Conservation (phyloP, 768 basidiomycete genomes). For the Termitomyces sp. region DNA sequence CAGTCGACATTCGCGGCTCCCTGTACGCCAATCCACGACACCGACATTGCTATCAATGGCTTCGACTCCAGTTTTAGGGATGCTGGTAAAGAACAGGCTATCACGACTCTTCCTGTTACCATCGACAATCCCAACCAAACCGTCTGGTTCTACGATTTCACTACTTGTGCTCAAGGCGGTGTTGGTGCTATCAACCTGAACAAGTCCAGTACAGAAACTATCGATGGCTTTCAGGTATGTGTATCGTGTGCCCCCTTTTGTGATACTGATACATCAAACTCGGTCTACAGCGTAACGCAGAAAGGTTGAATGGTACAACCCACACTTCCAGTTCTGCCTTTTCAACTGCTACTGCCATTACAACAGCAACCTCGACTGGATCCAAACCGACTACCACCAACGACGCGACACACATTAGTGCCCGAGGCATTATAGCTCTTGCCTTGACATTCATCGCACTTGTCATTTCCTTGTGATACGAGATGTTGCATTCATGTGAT, state of each 20-base stretch:
- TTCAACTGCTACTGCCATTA: neutral
- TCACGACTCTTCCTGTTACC: conserved; percentile 43
- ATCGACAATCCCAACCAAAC: conserved; percentile 42
- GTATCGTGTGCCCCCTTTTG: neutral
- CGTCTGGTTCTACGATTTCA: conserved; percentile 60
- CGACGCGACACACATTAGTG: conserved; percentile 2
- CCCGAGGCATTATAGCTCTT: neutral
- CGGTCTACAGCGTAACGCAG: conserved; percentile 46
- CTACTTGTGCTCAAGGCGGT: conserved; percentile 52
- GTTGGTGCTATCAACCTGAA: conserved; percentile 63
- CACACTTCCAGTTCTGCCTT: conserved; percentile 8
- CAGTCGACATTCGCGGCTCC: conserved; percentile 55
- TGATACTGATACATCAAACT: neutral
- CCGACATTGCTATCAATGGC: conserved; percentile 50
- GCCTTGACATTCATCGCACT: neutral
- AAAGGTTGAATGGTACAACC: conserved; percentile 51
- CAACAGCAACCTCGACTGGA: conserved; percentile 9
- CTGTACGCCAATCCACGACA: conserved; percentile 48
- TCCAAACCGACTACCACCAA: conserved; percentile 10
- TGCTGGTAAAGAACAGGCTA: conserved; percentile 42
- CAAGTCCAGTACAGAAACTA: conserved; percentile 36
- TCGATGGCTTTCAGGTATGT: conserved; percentile 41
- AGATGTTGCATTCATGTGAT: neutral
- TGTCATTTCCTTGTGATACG: conserved; percentile 4
- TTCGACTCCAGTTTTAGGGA: conserved; percentile 54